These are phyloP conservation scores for Xylariaceae sp. DNA, from an alignment of 2,329 filamentous ascomycete genomes.

Conservation along the genomic window DNA sequence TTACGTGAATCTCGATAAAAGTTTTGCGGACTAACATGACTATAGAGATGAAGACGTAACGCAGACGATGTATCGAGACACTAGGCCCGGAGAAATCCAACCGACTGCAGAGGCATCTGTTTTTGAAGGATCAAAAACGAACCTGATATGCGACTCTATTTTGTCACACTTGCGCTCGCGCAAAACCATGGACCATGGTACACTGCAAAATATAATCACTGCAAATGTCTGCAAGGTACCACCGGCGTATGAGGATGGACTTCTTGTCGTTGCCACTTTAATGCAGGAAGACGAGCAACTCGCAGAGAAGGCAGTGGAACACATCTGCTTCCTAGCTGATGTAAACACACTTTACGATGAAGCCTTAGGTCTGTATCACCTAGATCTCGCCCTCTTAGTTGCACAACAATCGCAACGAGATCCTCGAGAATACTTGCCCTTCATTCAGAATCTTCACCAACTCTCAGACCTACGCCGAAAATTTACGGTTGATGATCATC, in stretches of 20 bases:
- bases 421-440: constrained; percentile 90
- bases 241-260: constrained; percentile 81
- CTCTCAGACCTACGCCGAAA: constrained; percentile 66
- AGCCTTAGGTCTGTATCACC: constrained; percentile 83
- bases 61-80: constrained; percentile 89
- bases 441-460: constrained; percentile 80
- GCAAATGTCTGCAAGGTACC: constrained; percentile 91
- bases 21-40: constrained; percentile 8
- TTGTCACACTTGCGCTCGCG: constrained; percentile 61
- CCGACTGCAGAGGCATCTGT: constrained; percentile 10
- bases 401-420: constrained; percentile 96
- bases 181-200: constrained; percentile 50
- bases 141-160: constrained; percentile 82
- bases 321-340: constrained; percentile 96
- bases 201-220: constrained; percentile 85
- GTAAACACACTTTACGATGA: constrained; percentile 89
- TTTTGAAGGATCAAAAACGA: constrained; percentile 59
- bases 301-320: constrained; percentile 86
- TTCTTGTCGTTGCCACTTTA: constrained; percentile 73
- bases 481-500: constrained; percentile 85
- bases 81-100: constrained; percentile 45
- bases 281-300: constrained; percentile 63
- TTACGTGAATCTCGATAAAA: not conserved
- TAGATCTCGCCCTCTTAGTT: constrained; percentile 83
- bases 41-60: constrained; percentile 83